Base-by-base conservation (phyloP, 352 stramenopile genomes). In the Peronospora farinosa region DNA sequence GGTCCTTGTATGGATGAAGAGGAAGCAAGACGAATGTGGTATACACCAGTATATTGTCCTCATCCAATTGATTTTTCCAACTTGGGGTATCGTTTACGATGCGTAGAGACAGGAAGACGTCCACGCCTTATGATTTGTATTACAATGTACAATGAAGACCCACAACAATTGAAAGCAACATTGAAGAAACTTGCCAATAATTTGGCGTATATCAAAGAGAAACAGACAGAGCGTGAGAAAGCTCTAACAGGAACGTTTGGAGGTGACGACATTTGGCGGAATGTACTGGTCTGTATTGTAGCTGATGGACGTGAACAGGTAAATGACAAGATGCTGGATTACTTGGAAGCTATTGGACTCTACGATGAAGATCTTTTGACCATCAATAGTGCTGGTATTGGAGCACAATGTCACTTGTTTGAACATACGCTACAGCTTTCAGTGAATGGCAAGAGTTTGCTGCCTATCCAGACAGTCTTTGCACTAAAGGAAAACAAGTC, bases 361-460 rank as follows among this genome's bases (percentile, higher is more conserved):
- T 94, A 91, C 52, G 83, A 94, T 45, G 80, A 94, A 62, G 80
- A 92, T 50, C 33, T 92, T 31, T 51, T 92, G 38, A 92, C 81
- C 3, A 94, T 94, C 60, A 88, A 86, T 50, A 90, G 78, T 48
- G 81, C 83, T 0, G 83, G 83, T 8, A 88, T 92, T 45, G 76
- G 76, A 5, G 77, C 80, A 5, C 76, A 92, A 42, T 91, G 77
- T 37, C 83, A 94, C 43, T 25, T 94, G 40, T 94, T 94, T 40
- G 83, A 94, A 53, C 79, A 91, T 60, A 90, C 83, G 32, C 45
- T 94, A 12, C 83, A 92, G 49, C 65, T 91, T 21, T 69, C 63
- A 0, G 66, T 84, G 51, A 87, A 91, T 23, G 72, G 72, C 47
- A 86, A 84, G 48, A 65, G 67, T 36, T 30, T 94, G 17, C 17